phyloP scores from a whole-genome alignment of 768 basidiomycete species.

The Lentinula sp. region DNA sequence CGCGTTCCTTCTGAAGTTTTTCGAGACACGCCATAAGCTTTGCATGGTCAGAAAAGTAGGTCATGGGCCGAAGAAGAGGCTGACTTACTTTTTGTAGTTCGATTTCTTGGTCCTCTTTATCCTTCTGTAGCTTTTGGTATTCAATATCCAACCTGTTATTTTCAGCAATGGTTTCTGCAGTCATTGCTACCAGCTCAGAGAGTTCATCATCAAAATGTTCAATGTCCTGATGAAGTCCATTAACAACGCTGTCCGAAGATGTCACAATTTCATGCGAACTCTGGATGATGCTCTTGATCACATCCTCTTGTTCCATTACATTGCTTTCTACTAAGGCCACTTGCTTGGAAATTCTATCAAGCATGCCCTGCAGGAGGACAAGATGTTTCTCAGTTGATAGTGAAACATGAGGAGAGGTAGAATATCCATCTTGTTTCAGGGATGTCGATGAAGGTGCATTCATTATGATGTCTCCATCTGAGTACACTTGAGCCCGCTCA shows the following conservation, averaged over 20 bases:
- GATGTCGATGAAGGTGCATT: background rate
- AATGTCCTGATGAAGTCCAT: background rate
- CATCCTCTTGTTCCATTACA: background rate
- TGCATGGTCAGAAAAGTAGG: background rate
- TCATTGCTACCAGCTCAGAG: background rate
- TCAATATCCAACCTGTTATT: background rate
- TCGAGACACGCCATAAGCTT: background rate
- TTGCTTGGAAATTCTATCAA: background rate
- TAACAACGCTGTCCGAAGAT: background rate
- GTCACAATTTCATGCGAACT: background rate
- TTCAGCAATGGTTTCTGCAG: background rate
- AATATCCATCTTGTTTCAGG: background rate
- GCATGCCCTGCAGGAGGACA: background rate
- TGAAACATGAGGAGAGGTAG: background rate
- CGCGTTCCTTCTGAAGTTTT: background rate
- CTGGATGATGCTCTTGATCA: background rate
- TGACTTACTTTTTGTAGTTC: background rate
- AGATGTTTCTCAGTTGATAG: background rate
- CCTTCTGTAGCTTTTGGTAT: background rate
- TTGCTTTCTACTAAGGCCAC: background rate
- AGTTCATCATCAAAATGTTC: background rate
- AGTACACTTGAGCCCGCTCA: background rate
- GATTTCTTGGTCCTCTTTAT: background rate
- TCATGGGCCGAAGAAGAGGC: background rate
- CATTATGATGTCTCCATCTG: background rate